Evolutionary conservation across 2,329 filamentous ascomycete genomes (phyloP), one percentile per base, ranked within the genome.

Genomic region (Phialophora verrucosa): DNA sequence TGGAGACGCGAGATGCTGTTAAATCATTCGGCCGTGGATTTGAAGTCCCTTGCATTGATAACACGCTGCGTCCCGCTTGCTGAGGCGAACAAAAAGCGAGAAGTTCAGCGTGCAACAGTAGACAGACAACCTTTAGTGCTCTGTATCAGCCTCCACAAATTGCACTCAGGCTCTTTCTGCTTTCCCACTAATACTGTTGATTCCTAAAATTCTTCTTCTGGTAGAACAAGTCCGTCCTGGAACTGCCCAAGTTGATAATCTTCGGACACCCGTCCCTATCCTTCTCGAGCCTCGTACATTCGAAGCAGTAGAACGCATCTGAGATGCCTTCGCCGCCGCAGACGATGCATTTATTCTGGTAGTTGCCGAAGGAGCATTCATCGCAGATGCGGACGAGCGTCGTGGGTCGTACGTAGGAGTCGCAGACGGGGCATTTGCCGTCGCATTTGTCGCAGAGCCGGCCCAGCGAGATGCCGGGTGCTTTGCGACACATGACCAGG

Each of bases 391-490:
- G 92, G 68, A 96, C 95, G 64, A 98, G 90, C 8, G 95, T 98
- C 31, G 95, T 99, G 12, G 95, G 95, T 17, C 95, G 93, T 70
- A 99, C 95, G 86, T 99, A 99, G 68, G 92, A 96, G 79, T 99
- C 95, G 88, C 95, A 99, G 68, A 99, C 93, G 72, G 95, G 95
- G 76, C 95, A 99, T 84, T 99, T 99, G 80, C 95, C 95, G 83
- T 99, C 95, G 85, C 95, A 99, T 83, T 99, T 99, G 84, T 99
- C 95, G 86, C 95, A 99, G 77, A 99, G 91, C 64, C 95, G 93
- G 78, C 95, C 95, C 86, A 99, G 97, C 75, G 93, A 91, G 78
- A 98, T 97, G 82, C 95, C 95, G 68, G 94, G 85, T 80, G 97
- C 94, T 84, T 99, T 99, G 83, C 94, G 93, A 87, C 95, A 99